Conservation (phyloP, 2,329 filamentous ascomycete genomes). For the Kalmusia sp. region DNA sequence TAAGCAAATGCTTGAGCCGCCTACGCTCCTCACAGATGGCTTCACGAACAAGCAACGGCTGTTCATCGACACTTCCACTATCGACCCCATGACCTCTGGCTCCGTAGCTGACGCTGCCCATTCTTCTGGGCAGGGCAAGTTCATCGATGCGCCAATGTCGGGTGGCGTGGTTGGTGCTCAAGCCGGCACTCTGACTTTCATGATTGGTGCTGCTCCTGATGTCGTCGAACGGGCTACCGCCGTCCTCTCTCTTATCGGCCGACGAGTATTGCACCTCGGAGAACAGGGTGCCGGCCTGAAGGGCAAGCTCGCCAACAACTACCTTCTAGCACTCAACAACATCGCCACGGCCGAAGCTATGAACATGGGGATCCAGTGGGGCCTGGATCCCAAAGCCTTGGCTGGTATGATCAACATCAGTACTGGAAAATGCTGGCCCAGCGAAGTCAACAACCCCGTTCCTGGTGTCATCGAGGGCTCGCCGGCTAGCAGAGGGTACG, state of each 20-base stretch:
- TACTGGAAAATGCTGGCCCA: constrained; percentile 95
- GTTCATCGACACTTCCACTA: constrained; percentile 96
- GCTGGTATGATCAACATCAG: constrained; percentile 90
- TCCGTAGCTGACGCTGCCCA: constrained; percentile 76
- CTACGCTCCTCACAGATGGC: constrained; percentile 57
- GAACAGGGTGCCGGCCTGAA: constrained; percentile 83
- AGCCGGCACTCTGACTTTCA: constrained; percentile 90
- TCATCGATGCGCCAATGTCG: constrained; percentile 96
- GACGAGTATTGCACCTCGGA: constrained; percentile 84
- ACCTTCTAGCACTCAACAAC: constrained; percentile 92
- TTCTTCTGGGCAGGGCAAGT: constrained; percentile 72
- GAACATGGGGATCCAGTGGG: constrained; percentile 70
- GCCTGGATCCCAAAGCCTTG: constrained; percentile 70
- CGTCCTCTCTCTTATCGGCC: constrained; percentile 82
- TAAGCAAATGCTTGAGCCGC: constrained; percentile 71
- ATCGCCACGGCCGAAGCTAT: constrained; percentile 73
- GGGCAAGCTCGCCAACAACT: constrained; percentile 97
- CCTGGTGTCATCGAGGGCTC: constrained; percentile 79
- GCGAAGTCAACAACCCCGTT: constrained; percentile 94
- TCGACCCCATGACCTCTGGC: constrained; percentile 85
- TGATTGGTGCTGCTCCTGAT: constrained; percentile 77
- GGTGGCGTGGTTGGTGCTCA: constrained; percentile 91
- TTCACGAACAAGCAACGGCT: constrained; percentile 67
- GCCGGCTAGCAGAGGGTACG: constrained; percentile 76
- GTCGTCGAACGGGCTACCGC: constrained; percentile 71